Evolutionary conservation across 805 yeast species (phyloP), one percentile per base, ranked within the genome.

Genomic region (Jamesozyma spencerorum): DNA sequence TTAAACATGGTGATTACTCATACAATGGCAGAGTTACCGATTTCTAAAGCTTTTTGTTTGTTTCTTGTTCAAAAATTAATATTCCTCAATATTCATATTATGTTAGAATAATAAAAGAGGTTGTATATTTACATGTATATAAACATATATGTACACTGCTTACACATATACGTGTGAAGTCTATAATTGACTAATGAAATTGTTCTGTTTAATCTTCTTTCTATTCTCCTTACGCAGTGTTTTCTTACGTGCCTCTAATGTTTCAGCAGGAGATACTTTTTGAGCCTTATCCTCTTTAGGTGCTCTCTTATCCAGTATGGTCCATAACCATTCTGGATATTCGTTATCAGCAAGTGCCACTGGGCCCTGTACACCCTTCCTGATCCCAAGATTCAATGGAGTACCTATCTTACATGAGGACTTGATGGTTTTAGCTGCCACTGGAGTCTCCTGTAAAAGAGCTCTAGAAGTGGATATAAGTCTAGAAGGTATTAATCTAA

Each of bases 1-100:
- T 86, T 47, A 77, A 79, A 53, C 90, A 85, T 53, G 87, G 87
- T 14, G 97, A 88, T 53, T 92, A 94, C 76, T 81, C 96, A 7
- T 92, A 81, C 62, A 90, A 92, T 56, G 98, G 98, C 0, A 75
- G 97, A 57, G 96, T 86, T 24, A 90, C 97, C 2, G 98, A 92
- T 60, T 92, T 92, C 55, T 92, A 63, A 58, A 5, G 2, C n/a
- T n/a, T n/a, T n/a, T n/a, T n/a, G n/a, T n/a, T n/a, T n/a, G n/a
- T n/a, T n/a, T n/a, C n/a, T n/a, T n/a, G n/a, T n/a, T n/a, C n/a
- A n/a, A n/a, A n/a, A n/a, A n/a, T n/a, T n/a, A n/a, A n/a, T n/a
- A n/a, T n/a, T n/a, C n/a, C n/a, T n/a, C n/a, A n/a, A n/a, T n/a
- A n/a, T n/a, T n/a, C n/a, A n/a, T n/a, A n/a, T n/a, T n/a, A n/a